Evolutionary conservation across 2,329 filamentous ascomycete genomes (phyloP).

Genomic region (Domatiomyces catenatus): DNA sequence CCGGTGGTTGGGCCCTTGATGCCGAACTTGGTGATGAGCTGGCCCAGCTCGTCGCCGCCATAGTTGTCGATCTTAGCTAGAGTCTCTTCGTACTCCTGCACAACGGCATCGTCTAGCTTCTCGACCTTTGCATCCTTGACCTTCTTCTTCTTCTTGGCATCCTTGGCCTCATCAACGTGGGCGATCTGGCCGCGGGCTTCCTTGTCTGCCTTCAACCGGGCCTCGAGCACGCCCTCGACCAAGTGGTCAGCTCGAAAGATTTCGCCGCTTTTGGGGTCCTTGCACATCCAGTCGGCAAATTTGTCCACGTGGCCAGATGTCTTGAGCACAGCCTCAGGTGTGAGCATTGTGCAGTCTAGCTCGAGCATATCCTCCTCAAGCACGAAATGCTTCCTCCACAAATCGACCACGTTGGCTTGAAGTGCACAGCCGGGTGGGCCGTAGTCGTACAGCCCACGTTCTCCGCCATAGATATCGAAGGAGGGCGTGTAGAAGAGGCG

Average conservation of each 20-base stretch:
- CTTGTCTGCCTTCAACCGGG: constrained; percentile 75
- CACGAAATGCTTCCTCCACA: constrained; percentile 88
- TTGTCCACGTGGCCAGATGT: constrained; percentile 94
- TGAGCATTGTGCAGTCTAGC: constrained; percentile 86
- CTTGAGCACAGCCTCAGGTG: constrained; percentile 85
- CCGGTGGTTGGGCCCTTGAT: constrained; percentile 76
- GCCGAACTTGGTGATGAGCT: constrained; percentile 79
- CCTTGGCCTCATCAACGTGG: constrained; percentile 53
- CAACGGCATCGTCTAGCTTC: constrained; percentile 72
- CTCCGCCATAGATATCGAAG: constrained; percentile 89
- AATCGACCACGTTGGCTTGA: constrained; percentile 72
- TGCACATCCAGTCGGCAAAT: constrained; percentile 98
- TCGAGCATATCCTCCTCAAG: constrained; percentile 91
- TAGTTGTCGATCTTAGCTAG: constrained; percentile 95
- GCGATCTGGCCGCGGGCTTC: constrained; percentile 71
- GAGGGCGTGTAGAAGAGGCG: constrained; percentile 89
- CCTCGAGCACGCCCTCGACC: constrained; percentile 84
- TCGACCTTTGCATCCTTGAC: constrained; percentile 60
- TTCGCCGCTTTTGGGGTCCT: constrained; percentile 93
- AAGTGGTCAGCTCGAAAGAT: constrained; percentile 93
- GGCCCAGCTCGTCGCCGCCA: constrained; percentile 67
- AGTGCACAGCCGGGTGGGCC: constrained; percentile 76
- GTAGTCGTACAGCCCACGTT: constrained; percentile 83
- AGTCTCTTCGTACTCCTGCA: constrained; percentile 79
- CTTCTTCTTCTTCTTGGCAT: constrained; percentile 81